These are phyloP conservation scores for Morella rubra DNA, from an alignment of 306 rosid genomes.

Conservation along the genomic window DNA sequence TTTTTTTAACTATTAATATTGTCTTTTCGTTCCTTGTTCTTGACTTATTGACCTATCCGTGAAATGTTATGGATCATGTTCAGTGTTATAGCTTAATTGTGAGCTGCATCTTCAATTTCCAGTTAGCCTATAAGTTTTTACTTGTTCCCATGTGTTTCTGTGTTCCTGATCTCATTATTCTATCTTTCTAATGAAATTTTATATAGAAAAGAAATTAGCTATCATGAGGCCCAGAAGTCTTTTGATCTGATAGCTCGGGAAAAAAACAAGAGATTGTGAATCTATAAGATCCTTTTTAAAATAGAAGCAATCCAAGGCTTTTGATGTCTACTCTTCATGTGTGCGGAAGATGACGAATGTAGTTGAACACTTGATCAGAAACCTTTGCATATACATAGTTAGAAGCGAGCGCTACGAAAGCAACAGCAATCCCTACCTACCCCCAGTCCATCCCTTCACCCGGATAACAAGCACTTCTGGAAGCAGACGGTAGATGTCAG, in stretches of 20 bases:
- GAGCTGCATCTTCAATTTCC: neutral
- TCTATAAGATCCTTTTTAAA: too few relatives aligned
- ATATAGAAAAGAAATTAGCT: neutral
- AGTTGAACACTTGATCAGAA: neutral
- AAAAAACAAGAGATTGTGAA: too few relatives aligned
- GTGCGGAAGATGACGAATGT: too few relatives aligned
- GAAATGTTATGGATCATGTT: neutral
- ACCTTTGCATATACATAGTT: neutral
- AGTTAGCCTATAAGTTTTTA: neutral
- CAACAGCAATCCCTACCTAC: too few relatives aligned
- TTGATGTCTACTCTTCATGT: neutral
- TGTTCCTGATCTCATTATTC: neutral
- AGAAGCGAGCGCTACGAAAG: too few relatives aligned
- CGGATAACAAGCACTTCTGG: neutral
- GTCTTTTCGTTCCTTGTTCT: too few relatives aligned
- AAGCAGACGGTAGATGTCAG: too few relatives aligned
- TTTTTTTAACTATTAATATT: too few relatives aligned
- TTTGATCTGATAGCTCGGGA: neutral
- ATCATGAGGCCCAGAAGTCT: neutral
- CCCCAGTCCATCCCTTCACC: too few relatives aligned
- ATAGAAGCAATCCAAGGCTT: neutral
- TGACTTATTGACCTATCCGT: neutral
- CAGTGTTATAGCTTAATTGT: neutral
- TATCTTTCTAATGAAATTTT: neutral
- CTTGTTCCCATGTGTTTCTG: neutral